phyloP scores from a whole-genome alignment of 352 stramenopile genomes.

The Phytophthora pseudosyringae region DNA sequence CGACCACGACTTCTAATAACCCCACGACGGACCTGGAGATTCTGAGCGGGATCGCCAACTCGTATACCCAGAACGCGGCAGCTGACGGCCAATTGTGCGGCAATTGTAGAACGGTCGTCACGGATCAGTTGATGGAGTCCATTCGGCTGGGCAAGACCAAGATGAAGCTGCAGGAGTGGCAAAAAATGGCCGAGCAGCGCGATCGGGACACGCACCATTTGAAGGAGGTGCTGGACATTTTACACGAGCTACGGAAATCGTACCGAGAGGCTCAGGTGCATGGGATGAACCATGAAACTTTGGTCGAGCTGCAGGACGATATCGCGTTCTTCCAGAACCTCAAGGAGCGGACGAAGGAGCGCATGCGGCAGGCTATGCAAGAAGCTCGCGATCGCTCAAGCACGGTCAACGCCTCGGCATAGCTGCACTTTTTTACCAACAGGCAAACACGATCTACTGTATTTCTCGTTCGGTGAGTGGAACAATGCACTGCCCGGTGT shows the following conservation, averaged over 20 bases:
- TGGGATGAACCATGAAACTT: conserved; percentile 59
- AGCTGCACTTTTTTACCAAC: conserved; percentile 13
- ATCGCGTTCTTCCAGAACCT: conserved; percentile 74
- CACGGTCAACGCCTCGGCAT: conserved; percentile 41
- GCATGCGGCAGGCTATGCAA: conserved; percentile 69
- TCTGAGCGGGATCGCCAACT: conserved; percentile 84
- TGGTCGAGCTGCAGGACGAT: conserved; percentile 72
- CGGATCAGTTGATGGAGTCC: conserved; percentile 80
- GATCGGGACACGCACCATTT: conserved; percentile 73
- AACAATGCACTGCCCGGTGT: too few relatives aligned
- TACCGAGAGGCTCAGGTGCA: conserved; percentile 60
- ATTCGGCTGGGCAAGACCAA: conserved; percentile 73
- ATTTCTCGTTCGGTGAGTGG: too few relatives aligned
- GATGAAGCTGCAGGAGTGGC: conserved; percentile 68
- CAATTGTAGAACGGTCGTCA: conserved; percentile 68
- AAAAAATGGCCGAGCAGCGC: conserved; percentile 58
- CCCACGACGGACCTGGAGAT: conserved; percentile 77
- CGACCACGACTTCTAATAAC: conserved; percentile 26
- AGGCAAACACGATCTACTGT: background rate
- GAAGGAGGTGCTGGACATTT: conserved; percentile 60
- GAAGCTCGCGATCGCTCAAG: conserved; percentile 39
- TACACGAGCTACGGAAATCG: conserved; percentile 54
- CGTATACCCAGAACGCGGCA: conserved; percentile 67
- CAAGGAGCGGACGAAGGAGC: conserved; percentile 75
- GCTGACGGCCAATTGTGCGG: conserved; percentile 63